Percentiles rank a stretch among this genome's conserved stretches.
Conservation (phyloP, 2,329 filamentous ascomycete species). For the Didymella glomerata region DNA sequence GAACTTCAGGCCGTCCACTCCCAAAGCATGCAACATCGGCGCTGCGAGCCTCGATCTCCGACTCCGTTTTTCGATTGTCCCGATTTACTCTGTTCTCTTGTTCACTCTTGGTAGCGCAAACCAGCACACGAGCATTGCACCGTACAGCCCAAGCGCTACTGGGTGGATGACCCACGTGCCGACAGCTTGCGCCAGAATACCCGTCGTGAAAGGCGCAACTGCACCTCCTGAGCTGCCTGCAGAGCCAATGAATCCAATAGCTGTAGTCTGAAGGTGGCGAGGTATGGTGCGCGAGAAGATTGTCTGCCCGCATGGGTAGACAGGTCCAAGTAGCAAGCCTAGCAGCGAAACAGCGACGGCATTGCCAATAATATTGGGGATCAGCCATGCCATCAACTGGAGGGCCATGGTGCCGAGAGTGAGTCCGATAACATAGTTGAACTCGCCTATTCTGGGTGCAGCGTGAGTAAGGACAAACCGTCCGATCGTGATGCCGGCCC, state of each 20-base stretch:
- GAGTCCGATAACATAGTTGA: slow-evolving; percentile 70
- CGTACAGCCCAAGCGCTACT: slow-evolving; percentile 72
- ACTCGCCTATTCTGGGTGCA: slow-evolving; percentile 74
- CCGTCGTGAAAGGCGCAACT: slow-evolving; percentile 71
- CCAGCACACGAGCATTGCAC: slow-evolving; percentile 72
- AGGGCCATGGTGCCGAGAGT: slow-evolving; percentile 70
- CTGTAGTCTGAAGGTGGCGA: slow-evolving; percentile 67
- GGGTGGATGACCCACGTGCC: slow-evolving; percentile 72
- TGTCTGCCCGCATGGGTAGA: slow-evolving; percentile 77
- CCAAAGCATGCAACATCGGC: slow-evolving; percentile 1
- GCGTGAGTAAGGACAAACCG: slow-evolving; percentile 75
- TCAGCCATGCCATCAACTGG: slow-evolving; percentile 79
- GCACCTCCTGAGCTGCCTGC: slow-evolving; percentile 75
- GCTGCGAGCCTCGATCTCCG: background rate
- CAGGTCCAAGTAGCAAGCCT: slow-evolving; percentile 77
- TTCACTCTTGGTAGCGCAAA: slow-evolving; percentile 63
- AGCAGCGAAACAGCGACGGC: slow-evolving; percentile 65
- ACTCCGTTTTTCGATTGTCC: background rate
- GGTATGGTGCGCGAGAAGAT: slow-evolving; percentile 70
- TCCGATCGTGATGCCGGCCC: slow-evolving; percentile 77
- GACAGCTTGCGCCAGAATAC: slow-evolving; percentile 67
- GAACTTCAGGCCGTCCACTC: slow-evolving; percentile 10
- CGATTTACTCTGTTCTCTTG: slow-evolving; percentile 68
- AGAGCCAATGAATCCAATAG: slow-evolving; percentile 72
- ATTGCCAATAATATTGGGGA: slow-evolving; percentile 71